Evolutionary conservation across 2,329 filamentous ascomycete genomes (phyloP).

Genomic region (Ustulina deusta): DNA sequence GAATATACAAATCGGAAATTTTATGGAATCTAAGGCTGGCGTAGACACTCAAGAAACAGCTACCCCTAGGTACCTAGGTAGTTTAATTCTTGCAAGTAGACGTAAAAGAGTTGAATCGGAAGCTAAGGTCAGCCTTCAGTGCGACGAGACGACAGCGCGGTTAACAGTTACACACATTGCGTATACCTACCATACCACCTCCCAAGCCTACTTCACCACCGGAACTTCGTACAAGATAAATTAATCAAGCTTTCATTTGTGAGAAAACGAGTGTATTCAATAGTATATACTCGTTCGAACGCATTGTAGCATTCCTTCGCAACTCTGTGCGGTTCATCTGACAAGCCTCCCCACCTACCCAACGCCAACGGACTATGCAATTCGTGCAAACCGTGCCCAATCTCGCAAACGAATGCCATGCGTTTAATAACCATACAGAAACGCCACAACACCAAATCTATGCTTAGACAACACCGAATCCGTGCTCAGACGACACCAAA

Average conservation of each 20-base stretch:
- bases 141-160: not conserved
- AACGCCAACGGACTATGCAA: slow-evolving; percentile 31
- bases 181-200: not conserved
- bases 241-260: not conserved
- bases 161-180: not conserved
- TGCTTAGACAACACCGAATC: not conserved
- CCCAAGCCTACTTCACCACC: too few relatives aligned
- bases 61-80: too few relatives aligned
- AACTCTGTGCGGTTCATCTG: slow-evolving; percentile 17
- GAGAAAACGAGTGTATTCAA: slow-evolving; percentile 21
- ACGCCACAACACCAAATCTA: slow-evolving; percentile 26
- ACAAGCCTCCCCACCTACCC: slow-evolving; percentile 26
- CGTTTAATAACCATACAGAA: slow-evolving; percentile 29
- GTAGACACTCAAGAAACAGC: too few relatives aligned
- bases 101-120: too few relatives aligned
- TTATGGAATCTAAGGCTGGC: too few relatives aligned
- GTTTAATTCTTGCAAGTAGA: too few relatives aligned
- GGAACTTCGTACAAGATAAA: not conserved
- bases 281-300: slow-evolving; percentile 29
- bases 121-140: too few relatives aligned
- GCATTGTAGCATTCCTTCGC: slow-evolving; percentile 26
- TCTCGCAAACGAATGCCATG: slow-evolving; percentile 22
- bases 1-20: too few relatives aligned
- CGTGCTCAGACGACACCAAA: not conserved
- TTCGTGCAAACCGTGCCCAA: slow-evolving; percentile 12